phyloP scores from a whole-genome alignment of 2,329 filamentous ascomycete genomes.

The Pseudocercospora macadamiae region DNA sequence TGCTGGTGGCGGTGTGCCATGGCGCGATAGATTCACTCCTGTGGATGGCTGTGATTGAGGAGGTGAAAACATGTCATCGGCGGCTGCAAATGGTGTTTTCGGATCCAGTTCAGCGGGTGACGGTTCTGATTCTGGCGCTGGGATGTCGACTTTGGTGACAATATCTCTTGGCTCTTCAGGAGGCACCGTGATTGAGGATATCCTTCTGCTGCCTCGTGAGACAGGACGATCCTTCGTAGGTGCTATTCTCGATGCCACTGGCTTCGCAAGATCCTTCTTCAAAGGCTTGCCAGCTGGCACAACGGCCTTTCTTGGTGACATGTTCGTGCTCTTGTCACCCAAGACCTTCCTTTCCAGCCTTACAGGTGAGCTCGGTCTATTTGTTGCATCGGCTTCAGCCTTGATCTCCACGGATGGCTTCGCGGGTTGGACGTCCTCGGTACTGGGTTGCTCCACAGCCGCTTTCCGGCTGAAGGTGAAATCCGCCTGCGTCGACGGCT shows the following conservation, averaged over 20 bases:
- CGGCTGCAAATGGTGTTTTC: constrained; percentile 34
- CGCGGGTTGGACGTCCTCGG: constrained; percentile 11
- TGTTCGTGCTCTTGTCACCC: constrained; percentile 46
- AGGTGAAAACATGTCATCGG: constrained; percentile 47
- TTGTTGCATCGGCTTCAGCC: constrained; percentile 6
- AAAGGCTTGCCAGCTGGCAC: constrained; percentile 23
- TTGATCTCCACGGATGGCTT: constrained; percentile 32
- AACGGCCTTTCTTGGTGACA: constrained; percentile 37
- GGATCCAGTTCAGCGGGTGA: constrained; percentile 18
- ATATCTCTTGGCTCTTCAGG: constrained; percentile 23
- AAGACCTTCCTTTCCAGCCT: constrained; percentile 40
- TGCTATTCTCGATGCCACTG: constrained; percentile 15
- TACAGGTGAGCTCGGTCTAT: constrained; percentile 8
- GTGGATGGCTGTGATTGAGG: constrained; percentile 46
- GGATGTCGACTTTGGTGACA: constrained; percentile 27
- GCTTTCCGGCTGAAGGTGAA: constrained; percentile 52
- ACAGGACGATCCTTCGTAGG: constrained; percentile 30
- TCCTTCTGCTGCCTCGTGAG: constrained; percentile 28
- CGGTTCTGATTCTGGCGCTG: constrained; percentile 20
- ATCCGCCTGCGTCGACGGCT: constrained; percentile 40
- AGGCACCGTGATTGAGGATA: constrained; percentile 26
- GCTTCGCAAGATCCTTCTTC: constrained; percentile 28
- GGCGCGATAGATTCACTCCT: constrained; percentile 19
- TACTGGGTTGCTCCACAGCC: constrained; percentile 18
- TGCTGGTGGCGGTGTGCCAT: constrained; percentile 48